Percentiles rank a stretch among this genome's conserved stretches.
Evolutionary conservation across 176 grass and related monocot species (phyloP).

Genomic region (Avena eriantha): DNA sequence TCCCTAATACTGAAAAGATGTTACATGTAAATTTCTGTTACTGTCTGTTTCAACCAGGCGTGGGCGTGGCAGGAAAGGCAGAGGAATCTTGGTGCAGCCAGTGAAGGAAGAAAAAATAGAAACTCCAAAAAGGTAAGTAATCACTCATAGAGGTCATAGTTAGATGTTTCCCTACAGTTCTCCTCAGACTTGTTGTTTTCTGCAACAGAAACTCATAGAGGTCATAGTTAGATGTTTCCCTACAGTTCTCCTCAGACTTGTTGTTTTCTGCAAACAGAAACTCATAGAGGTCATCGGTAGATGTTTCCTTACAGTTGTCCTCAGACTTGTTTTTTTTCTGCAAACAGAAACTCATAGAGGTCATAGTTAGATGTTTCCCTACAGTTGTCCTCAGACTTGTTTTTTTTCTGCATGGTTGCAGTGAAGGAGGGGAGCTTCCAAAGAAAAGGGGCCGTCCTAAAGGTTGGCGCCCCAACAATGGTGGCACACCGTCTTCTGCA

Average conservation of each 20-base stretch:
- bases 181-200: constrained; percentile 26
- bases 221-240: neutral
- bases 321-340: constrained; percentile 24
- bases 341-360: constrained; percentile 29
- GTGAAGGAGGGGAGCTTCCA: constrained; percentile 47
- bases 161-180: constrained; percentile 15
- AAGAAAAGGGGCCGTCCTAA: constrained; percentile 74
- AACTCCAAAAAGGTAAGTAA: constrained; percentile 64
- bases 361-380: neutral
- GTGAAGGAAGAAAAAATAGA: constrained; percentile 48
- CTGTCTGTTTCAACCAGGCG: constrained; percentile 47
- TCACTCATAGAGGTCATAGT: constrained; percentile 10
- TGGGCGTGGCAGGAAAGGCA: constrained; percentile 48
- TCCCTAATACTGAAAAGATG: neutral
- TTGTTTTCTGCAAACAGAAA: no score
- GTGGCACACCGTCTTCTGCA: constrained; percentile 33
- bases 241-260: constrained; percentile 27
- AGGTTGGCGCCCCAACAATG: constrained; percentile 43
- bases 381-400: constrained; percentile 23
- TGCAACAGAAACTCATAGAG: constrained; percentile 32
- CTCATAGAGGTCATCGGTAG: constrained; percentile 1
- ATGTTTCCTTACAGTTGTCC: constrained; percentile 23
- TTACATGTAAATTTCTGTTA: constrained; percentile 34
- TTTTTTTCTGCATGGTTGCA: constrained; percentile 42
- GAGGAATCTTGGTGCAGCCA: constrained; percentile 26